phyloP scores from a whole-genome alignment of 2,329 filamentous ascomycete species.

The Myriosclerotinia duriaeana region DNA sequence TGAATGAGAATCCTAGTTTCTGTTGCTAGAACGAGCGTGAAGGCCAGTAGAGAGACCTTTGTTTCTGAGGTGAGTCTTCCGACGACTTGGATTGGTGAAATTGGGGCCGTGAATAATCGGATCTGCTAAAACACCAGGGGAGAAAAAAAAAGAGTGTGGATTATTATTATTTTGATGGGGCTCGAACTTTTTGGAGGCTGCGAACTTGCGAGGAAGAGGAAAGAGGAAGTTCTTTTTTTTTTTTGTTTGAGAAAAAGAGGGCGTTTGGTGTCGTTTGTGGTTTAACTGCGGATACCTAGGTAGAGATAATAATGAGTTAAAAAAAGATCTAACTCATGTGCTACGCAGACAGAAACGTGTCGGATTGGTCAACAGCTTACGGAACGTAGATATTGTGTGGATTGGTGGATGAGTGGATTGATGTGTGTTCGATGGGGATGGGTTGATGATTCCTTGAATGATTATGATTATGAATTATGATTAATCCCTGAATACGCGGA shows the following conservation, averaged over 20 bases:
- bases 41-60: slow-evolving; percentile 9
- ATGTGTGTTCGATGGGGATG: too few relatives aligned
- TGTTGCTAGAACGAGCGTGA: slow-evolving; percentile 22
- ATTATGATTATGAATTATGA: not conserved
- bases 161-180: slow-evolving; percentile 20
- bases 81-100: slow-evolving; percentile 9
- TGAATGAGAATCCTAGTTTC: slow-evolving; percentile 11
- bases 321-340: not conserved
- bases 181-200: slow-evolving; percentile 10
- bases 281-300: slow-evolving; percentile 18
- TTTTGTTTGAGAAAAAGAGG: not conserved
- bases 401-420: not conserved
- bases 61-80: not conserved
- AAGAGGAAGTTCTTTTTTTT: too few relatives aligned
- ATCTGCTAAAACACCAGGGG: not conserved
- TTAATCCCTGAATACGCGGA: slow-evolving; percentile 5
- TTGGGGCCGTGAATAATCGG: slow-evolving; percentile 4
- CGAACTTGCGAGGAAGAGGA: slow-evolving; percentile 15
- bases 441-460: not conserved
- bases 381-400: slow-evolving; percentile 2
- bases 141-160: slow-evolving; percentile 12
- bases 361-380: slow-evolving; percentile 23
- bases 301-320: not conserved
- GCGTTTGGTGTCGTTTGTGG: slow-evolving; percentile 14
- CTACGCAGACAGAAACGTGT: slow-evolving; percentile 17